A percentile compares a stretch with the other conserved stretches of the same genome.
Evolutionary conservation across 257 asterid genomes (phyloP).

Genomic region (Solanum clarkiae): DNA sequence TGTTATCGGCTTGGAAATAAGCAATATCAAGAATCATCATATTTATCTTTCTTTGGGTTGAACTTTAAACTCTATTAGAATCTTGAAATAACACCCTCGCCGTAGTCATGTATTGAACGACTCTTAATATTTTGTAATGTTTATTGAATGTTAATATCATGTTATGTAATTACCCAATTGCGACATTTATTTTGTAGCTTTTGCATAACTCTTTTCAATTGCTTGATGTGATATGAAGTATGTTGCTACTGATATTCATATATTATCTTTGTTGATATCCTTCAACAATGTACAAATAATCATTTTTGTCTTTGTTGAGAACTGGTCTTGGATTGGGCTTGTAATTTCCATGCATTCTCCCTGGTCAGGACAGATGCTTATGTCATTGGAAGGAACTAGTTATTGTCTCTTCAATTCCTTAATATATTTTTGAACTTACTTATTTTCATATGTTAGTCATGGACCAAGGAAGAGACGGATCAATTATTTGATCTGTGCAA

Average conservation of each 20-base stretch:
- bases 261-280: neutral
- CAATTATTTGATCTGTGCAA: conserved; percentile 78
- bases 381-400: neutral
- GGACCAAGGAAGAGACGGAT: conserved; percentile 99
- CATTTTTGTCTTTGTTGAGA: neutral
- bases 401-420: neutral
- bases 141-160: neutral
- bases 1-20: neutral
- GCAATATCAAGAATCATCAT: neutral
- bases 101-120: neutral
- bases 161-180: neutral
- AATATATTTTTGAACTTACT: neutral
- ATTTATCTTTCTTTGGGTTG: neutral
- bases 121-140: neutral
- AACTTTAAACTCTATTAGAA: neutral
- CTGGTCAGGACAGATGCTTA: neutral
- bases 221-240: neutral
- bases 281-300: neutral
- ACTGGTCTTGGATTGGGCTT: neutral
- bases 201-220: neutral
- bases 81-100: neutral
- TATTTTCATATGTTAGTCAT: conserved; percentile 31
- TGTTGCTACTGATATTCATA: neutral
- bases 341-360: neutral
- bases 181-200: neutral